phyloP scores from a whole-genome alignment of 1,139 yeast species.

The Pichia norvegensis region DNA sequence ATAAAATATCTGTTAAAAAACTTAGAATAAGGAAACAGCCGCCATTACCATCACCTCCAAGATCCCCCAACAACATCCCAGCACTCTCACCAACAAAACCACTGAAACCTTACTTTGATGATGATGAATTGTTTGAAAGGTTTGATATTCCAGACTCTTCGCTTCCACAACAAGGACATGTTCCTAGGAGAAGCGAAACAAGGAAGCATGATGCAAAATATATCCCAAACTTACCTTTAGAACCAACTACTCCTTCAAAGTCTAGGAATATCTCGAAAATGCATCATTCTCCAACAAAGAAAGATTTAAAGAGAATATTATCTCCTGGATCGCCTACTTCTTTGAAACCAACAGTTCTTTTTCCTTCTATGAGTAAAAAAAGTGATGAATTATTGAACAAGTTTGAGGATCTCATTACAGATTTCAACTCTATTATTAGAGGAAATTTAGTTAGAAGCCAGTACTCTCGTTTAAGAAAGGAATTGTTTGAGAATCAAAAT shows the following conservation, averaged over 20 bases:
- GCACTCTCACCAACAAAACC: background rate
- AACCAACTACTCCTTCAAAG: slow-evolving; percentile 3
- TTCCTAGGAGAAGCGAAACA: slow-evolving; percentile 9
- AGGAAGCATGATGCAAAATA: slow-evolving; percentile 9
- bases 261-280: slow-evolving; percentile 8
- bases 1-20: background rate
- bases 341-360: background rate
- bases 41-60: background rate
- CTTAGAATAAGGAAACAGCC: background rate
- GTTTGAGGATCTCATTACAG: background rate
- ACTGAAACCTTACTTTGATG: slow-evolving; percentile 5
- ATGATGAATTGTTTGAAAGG: slow-evolving; percentile 14
- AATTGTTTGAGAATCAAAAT: slow-evolving; percentile 25
- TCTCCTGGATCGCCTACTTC: background rate
- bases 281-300: slow-evolving; percentile 17
- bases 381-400: background rate
- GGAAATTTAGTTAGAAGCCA: slow-evolving; percentile 37
- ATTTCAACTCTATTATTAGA: slow-evolving; percentile 26
- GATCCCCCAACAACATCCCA: background rate
- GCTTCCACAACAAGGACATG: slow-evolving; percentile 6
- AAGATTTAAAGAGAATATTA: slow-evolving; percentile 7
- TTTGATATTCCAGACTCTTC: slow-evolving; percentile 7
- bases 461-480: slow-evolving; percentile 23
- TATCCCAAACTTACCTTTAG: slow-evolving; percentile 11
- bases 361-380: background rate